Base-by-base conservation (phyloP, 176 grass and related monocot genomes). In the Oryza punctata region DNA sequence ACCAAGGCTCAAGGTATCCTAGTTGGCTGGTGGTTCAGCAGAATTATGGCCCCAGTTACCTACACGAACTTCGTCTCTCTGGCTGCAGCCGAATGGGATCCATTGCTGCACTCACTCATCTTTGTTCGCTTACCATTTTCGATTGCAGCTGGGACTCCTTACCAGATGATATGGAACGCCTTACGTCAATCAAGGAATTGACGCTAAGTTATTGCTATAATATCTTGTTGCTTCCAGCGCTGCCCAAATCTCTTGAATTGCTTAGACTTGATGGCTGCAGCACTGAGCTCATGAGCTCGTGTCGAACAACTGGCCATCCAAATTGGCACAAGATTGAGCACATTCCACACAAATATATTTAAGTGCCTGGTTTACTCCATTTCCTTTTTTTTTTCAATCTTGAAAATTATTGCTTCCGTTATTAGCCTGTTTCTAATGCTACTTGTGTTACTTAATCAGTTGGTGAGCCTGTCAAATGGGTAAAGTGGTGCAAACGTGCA, bases 141-240 rank as follows among this genome's bases (percentile, higher is more conserved):
- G 7, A 37, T 37, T 37, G 35, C 69, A 4, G 0, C 0, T 46
- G 40, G 69, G 12, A 72, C 0, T 0, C 12, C 19, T 46, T 72
- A 13, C 68, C 37, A 24, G 21, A 5, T 5, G 40, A 70, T 7
- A 24, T 70, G 68, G 68, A 70, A 10, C 10, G 23, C 35, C 68
- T 70, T 32, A 24, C 19, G 0, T 41, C 68, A 0, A 33, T 70
- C 33, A 23, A 43, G 37, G 0, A n/a, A 12, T 35, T 70, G 35
- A 0, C 0, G 0, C 23, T 70, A 1, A 0, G 0, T 8, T 0
- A 4, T 1, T 70, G 35, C 19, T 2, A 0, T 8, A 24, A 43
- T 6, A 24, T 70, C 10, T 8, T 18, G 19, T 70, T 3, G 9
- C 35, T 70, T 7, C 37, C 68, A 41, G 5, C 68, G 23, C 35